Percentiles rank a stretch among this genome's conserved stretches.
Conservation (phyloP, 371 early-diverging fungal genomes). For the Mucor indicus region DNA sequence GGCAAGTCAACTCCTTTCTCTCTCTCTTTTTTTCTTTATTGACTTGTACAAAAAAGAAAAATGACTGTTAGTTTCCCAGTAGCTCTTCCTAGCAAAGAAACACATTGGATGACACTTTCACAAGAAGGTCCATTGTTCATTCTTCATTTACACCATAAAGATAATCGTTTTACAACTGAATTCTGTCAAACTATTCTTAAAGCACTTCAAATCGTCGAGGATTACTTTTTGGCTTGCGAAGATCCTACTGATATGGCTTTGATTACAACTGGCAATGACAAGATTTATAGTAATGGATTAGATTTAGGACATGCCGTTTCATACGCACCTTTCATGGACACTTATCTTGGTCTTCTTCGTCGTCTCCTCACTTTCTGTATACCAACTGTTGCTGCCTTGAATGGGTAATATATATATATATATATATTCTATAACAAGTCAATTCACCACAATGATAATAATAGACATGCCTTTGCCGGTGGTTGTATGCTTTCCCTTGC, state of each 20-base stretch:
- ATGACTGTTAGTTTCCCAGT: too few relatives aligned
- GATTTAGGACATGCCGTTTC: slow-evolving; percentile 53
- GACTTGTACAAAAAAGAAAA: too few relatives aligned
- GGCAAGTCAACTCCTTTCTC: too few relatives aligned
- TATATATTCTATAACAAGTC: too few relatives aligned
- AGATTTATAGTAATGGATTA: slow-evolving; percentile 78
- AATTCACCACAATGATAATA: too few relatives aligned
- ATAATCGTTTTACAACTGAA: slow-evolving; percentile 68
- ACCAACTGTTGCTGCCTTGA: slow-evolving; percentile 83
- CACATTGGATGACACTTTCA: slow-evolving; percentile 42
- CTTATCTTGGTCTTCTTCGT: slow-evolving; percentile 46
- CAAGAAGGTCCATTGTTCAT: slow-evolving; percentile 59
- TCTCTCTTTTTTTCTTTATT: too few relatives aligned
- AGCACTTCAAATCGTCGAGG: slow-evolving; percentile 64
- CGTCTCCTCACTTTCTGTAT: slow-evolving; percentile 65
- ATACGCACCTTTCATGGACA: slow-evolving; percentile 46
- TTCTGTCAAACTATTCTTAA: slow-evolving; percentile 55
- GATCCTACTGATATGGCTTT: slow-evolving; percentile 51
- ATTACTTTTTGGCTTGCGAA: slow-evolving; percentile 32
- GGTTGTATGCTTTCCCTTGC: slow-evolving; percentile 79
- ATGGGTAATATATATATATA: too few relatives aligned
- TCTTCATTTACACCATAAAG: slow-evolving; percentile 56
- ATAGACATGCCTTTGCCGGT: slow-evolving; percentile 82
- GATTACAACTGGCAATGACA: slow-evolving; percentile 63
- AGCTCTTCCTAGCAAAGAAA: slow-evolving; percentile 35